These are phyloP conservation scores for Ophiostoma fasciatum DNA, from an alignment of 2,329 filamentous ascomycete genomes.

Conservation along the genomic window DNA sequence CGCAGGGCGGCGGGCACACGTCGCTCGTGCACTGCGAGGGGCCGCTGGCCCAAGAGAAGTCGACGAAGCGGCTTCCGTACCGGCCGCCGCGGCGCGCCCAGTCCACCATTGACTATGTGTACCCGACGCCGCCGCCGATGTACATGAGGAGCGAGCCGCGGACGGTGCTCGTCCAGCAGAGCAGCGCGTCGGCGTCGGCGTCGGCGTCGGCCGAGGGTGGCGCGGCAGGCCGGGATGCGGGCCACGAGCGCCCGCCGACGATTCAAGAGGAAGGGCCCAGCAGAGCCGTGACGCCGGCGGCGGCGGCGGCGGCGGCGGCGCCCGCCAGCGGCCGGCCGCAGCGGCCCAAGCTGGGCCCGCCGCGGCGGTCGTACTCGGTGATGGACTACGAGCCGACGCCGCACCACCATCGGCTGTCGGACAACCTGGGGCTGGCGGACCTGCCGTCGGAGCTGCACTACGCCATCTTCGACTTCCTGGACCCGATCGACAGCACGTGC, in stretches of 20 bases:
- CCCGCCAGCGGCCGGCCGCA: background rate
- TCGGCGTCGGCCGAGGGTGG: background rate
- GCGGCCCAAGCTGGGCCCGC: conserved; percentile 26
- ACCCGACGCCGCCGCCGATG: conserved; percentile 14
- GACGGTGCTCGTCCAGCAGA: conserved; percentile 7
- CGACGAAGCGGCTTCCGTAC: too few species aligned
- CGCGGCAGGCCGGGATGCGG: background rate
- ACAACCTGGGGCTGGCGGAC: conserved; percentile 31
- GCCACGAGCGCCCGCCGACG: conserved; percentile 5
- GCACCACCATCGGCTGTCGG: conserved; percentile 31
- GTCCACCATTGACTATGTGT: conserved; percentile 30
- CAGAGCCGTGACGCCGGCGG: background rate
- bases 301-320: background rate
- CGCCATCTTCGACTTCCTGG: conserved; percentile 44
- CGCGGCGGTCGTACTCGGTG: conserved; percentile 44
- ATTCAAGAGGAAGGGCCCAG: conserved; percentile 7
- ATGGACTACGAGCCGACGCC: conserved; percentile 43
- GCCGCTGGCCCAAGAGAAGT: too few species aligned
- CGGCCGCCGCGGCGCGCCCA: conserved; percentile 29
- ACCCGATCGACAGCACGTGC: conserved; percentile 49
- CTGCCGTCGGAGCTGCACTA: conserved; percentile 47
- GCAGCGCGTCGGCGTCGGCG: background rate
- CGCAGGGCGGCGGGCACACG: conserved; percentile 8
- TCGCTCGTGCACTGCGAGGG: too few species aligned
- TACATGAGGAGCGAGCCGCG: conserved; percentile 6